These are phyloP conservation scores for Tolypocladium ovalisporum DNA, from an alignment of 2,329 filamentous ascomycete genomes.

Conservation along the genomic window DNA sequence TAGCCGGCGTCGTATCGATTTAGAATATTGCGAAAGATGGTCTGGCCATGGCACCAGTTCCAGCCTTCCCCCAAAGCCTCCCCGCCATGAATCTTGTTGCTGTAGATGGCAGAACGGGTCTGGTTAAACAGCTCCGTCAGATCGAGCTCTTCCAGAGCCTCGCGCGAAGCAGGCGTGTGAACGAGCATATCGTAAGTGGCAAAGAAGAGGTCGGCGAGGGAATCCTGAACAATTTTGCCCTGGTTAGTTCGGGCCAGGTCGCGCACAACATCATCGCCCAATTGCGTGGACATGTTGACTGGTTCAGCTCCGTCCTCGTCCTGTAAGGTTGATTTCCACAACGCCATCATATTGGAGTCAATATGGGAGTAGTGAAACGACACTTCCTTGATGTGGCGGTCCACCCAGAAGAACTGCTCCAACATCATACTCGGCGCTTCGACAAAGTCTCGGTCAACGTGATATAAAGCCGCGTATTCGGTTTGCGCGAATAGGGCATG, in stretches of 20 bases:
- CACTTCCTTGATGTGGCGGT: neutral
- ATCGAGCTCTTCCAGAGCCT: neutral
- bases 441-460: neutral
- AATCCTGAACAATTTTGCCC: neutral
- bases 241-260: neutral
- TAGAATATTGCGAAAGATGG: neutral
- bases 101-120: neutral
- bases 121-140: neutral
- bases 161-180: neutral
- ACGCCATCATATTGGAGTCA: neutral
- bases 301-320: neutral
- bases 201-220: neutral
- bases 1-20: neutral
- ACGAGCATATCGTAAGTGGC: neutral
- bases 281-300: neutral
- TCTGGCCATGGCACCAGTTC: neutral
- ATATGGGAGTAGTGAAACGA: neutral
- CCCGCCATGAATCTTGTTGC: neutral
- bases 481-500: neutral
- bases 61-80: neutral
- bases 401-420: neutral
- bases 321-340: neutral
- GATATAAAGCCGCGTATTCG: neutral
- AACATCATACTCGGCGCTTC: neutral
- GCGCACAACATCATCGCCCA: neutral